A percentile compares a stretch with the other conserved stretches of the same genome.
Evolutionary conservation across 2,329 filamentous ascomycete species (phyloP).

Genomic region (Capronia americana): DNA sequence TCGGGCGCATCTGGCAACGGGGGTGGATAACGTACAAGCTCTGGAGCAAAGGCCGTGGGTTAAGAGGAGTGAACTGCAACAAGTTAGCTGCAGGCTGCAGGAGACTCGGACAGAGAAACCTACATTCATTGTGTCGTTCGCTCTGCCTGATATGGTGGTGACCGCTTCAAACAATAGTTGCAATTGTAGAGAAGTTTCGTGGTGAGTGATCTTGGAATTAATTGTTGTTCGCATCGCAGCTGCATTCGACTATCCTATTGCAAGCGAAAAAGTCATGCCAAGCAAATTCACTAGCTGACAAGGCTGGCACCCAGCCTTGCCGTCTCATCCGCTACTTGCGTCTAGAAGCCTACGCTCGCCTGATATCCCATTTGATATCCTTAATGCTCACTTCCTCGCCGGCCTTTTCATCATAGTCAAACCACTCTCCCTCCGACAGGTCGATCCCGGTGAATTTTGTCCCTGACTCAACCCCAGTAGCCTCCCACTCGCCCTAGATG

Average conservation of each 20-base stretch:
- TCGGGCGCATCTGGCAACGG: background rate
- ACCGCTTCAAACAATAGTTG: background rate
- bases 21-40: slow-evolving; percentile 69
- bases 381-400: slow-evolving; percentile 91
- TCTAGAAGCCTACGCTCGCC: slow-evolving; percentile 61
- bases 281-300: background rate
- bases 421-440: slow-evolving; percentile 91
- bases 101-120: slow-evolving; percentile 21
- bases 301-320: slow-evolving; percentile 7
- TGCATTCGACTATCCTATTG: background rate
- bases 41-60: slow-evolving; percentile 96
- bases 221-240: background rate
- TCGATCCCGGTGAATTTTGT: slow-evolving; percentile 86
- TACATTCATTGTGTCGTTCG: slow-evolving; percentile 48
- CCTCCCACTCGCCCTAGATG: slow-evolving; percentile 83
- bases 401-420: slow-evolving; percentile 94
- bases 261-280: slow-evolving; percentile 7
- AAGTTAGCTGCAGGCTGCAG: slow-evolving; percentile 38
- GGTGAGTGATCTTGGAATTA: slow-evolving; percentile 2
- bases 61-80: slow-evolving; percentile 82
- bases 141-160: background rate
- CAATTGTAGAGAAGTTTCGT: background rate
- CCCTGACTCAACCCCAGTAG: slow-evolving; percentile 77
- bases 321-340: background rate
- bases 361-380: slow-evolving; percentile 85